phyloP scores from a whole-genome alignment of 2,329 filamentous ascomycete species.

The Fusarium nanum region DNA sequence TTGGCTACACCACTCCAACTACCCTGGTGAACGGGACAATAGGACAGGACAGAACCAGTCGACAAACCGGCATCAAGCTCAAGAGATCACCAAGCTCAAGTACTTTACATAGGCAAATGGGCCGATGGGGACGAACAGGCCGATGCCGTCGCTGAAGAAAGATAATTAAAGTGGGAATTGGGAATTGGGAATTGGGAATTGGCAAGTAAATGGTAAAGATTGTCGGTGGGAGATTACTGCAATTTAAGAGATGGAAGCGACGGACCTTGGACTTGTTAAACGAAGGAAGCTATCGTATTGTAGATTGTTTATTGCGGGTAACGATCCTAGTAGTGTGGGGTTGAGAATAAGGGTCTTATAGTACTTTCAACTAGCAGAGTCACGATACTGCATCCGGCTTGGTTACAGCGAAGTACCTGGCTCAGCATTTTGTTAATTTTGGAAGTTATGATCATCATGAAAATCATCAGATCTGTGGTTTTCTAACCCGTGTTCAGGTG shows the following conservation, averaged over 20 bases:
- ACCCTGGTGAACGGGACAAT: conserved; percentile 64
- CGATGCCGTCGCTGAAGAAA: neutral
- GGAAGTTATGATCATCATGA: conserved; percentile 20
- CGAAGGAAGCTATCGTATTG: conserved; percentile 25
- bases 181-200: neutral
- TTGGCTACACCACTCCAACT: conserved; percentile 73
- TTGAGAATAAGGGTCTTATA: conserved; percentile 36
- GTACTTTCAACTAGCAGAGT: conserved; percentile 26
- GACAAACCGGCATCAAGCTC: neutral
- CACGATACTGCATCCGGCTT: conserved; percentile 26
- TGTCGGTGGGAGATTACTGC: conserved; percentile 29
- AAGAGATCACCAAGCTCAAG: neutral
- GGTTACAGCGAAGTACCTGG: conserved; percentile 9
- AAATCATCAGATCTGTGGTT: neutral
- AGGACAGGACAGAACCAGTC: conserved; percentile 15
- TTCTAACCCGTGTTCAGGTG: neutral
- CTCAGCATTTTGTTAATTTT: conserved; percentile 25
- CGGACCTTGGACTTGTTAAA: conserved; percentile 11
- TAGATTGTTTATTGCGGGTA: conserved; percentile 1
- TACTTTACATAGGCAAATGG: neutral
- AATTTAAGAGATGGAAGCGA: conserved; percentile 28
- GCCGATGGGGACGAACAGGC: conserved; percentile 1
- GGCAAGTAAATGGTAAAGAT: conserved; percentile 1
- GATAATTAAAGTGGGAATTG: neutral
- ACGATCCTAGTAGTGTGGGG: conserved; percentile 31